phyloP scores from a whole-genome alignment of 306 rosid genomes.

The Herpetospermum pedunculosum region DNA sequence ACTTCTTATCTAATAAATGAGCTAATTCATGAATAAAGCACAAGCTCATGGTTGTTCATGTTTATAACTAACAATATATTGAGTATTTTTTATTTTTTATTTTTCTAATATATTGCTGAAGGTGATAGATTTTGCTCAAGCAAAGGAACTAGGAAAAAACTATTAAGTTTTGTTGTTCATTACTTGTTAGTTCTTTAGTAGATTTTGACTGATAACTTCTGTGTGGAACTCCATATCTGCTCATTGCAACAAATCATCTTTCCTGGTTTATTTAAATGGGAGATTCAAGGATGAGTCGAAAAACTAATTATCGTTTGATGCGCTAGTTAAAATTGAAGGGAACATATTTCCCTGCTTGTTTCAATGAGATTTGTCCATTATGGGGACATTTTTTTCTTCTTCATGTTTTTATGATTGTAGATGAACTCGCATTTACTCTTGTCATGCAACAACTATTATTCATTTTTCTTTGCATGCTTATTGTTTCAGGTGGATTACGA shows the following conservation, averaged over 20 bases:
- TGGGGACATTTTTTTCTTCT: not conserved
- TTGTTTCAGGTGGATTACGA: slow-evolving; percentile 76
- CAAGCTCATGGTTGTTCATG: not conserved
- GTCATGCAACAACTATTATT: slow-evolving; percentile 2
- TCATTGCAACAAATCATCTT: not conserved
- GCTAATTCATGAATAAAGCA: not conserved
- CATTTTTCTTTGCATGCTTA: slow-evolving; percentile 12
- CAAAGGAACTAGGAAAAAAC: not conserved
- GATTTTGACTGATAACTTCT: not conserved
- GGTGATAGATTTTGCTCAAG: not conserved
- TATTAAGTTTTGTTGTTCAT: not conserved
- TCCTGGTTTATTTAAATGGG: not conserved
- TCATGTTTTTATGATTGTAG: not conserved
- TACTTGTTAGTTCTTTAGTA: not conserved
- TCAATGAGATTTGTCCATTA: not conserved
- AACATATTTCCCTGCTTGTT: not conserved
- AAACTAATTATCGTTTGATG: not conserved
- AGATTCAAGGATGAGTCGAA: not conserved
- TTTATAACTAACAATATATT: not conserved
- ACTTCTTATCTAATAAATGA: not conserved
- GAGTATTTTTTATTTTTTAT: not conserved
- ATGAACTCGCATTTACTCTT: not conserved
- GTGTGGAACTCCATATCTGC: not conserved
- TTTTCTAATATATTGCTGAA: not conserved
- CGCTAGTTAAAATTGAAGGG: not conserved